Evolutionary conservation across 768 basidiomycete genomes (phyloP), one percentile per base, ranked within the genome.

Genomic region (Serendipita indica): DNA sequence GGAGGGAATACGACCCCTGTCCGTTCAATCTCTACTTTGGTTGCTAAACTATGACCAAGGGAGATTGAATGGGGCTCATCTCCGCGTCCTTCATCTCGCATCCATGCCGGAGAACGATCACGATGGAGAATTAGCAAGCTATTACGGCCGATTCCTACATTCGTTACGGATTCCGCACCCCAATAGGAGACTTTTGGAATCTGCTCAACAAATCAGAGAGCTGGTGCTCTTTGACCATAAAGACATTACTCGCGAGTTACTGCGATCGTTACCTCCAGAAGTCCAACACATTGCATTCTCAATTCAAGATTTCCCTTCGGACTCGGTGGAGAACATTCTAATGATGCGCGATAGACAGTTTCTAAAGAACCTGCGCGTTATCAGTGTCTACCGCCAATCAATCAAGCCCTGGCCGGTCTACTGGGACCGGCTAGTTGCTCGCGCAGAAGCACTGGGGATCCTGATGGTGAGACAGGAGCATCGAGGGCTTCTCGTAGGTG

Each of bases 71-170:
- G n/a, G 30, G 22, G 20, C 49, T 10, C 30, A 54, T n/a, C 49
- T 54, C n/a, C 49, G 49, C 30, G 30, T 54, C 49, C 49, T 54
- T 27, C 49, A 54, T 28, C 49, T 54, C 16, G 20, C 49, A 10
- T 16, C 20, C 6, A 3, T 54, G 16, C 49, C 49, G 7, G 10
- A 14, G 10, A 28, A 54, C 10, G 49, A 54, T 27, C 22, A 22
- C 30, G 41, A 43, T 43, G 20, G 30, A n/a, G 49, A 54, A 10
- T 32, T 54, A n/a, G 49, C 49, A 16, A 28, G 22, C 10, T n/a
- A 32, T 10, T 54, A 32, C 30, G 49, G 49, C 49, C 22, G 22
- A 16, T 28, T 22, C 30, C 22, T 54, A 10, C 49, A 54, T 30
- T 54, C 49, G 16, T 30, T 54, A 18, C 3, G 49, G 30, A 54